Evolutionary conservation across 208 protist genomes (phyloP).

Genomic region (Trichomonas gallinae): DNA sequence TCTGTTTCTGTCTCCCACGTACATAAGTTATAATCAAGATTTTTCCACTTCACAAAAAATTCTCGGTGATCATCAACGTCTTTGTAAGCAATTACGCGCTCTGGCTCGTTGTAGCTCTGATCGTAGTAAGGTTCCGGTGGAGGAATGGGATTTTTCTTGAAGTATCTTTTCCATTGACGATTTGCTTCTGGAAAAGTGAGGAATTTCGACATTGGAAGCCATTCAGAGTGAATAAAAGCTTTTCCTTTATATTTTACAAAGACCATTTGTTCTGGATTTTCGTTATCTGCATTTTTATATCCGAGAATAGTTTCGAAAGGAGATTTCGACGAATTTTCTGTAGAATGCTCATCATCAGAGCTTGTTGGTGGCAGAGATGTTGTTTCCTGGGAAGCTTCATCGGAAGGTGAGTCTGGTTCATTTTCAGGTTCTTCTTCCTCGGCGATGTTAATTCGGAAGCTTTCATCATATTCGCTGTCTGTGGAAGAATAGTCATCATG

Average conservation of each 20-base stretch:
- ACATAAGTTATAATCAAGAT: slow-evolving; percentile 40
- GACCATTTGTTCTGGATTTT: background rate
- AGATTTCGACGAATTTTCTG: background rate
- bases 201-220: background rate
- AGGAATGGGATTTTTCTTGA: background rate
- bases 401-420: background rate
- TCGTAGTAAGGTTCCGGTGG: background rate
- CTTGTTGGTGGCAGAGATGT: background rate
- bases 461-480: background rate
- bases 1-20: slow-evolving; percentile 44
- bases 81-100: background rate
- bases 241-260: background rate
- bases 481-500: background rate
- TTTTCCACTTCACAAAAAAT: slow-evolving; percentile 55
- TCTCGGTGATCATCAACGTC: background rate
- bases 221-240: background rate
- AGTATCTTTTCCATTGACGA: background rate
- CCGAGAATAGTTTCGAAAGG: background rate
- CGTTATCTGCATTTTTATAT: background rate
- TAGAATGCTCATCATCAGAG: background rate
- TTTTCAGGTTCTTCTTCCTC: background rate
- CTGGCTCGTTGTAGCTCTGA: background rate
- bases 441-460: background rate
- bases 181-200: background rate
- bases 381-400: background rate